Evolutionary conservation across 2,329 filamentous ascomycete genomes (phyloP), one percentile per base, ranked within the genome.

Genomic region (Fusarium protoensiforme): DNA sequence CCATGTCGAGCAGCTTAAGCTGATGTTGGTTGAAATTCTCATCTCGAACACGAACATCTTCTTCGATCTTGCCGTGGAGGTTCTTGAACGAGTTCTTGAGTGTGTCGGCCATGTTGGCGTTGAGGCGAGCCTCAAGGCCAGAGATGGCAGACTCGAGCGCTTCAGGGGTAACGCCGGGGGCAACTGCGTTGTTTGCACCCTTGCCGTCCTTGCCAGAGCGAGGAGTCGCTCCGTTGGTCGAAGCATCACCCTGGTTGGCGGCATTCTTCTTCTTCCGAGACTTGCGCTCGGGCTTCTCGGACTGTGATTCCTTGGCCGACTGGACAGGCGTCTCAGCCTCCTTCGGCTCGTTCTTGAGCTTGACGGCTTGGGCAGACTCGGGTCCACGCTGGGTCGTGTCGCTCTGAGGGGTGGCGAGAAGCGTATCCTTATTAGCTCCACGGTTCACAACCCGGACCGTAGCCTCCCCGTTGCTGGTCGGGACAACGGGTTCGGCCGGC

Each of bases 221-320:
- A 66, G 83, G 75, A 60, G 79, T 74, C 60, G 80, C 79, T 33
- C 84, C 84, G 69, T 87, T 87, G 35, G 84, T 80, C 64, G 82
- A 79, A 62, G 81, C 84, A 69, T 91, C 90, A 3, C 83, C 84
- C 65, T 80, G 78, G 51, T 79, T 79, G 38, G 83, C 82, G 36
- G 83, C 81, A 14, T 80, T 71, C 86, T 94, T 96, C 86, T 94
- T 94, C 85, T 92, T 93, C 41, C 87, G 82, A 36, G 84, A 79
- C 77, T 89, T 90, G 78, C 88, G 88, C 77, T 94, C 92, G 1
- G 84, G 77, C 82, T 91, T 92, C 71, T 93, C 91, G 1, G 83
- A 73, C 60, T 81, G 79, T 24, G 78, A 80, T 67, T 84, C 82
- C 68, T 82, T 84, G 29, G 81, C 78, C 20, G 82, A 80, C 67